A percentile compares a stretch with the other conserved stretches of the same genome.
These are phyloP conservation scores for Toxoplasma gondii DNA, from an alignment of 169 alveolate genomes.

Conservation along the genomic window DNA sequence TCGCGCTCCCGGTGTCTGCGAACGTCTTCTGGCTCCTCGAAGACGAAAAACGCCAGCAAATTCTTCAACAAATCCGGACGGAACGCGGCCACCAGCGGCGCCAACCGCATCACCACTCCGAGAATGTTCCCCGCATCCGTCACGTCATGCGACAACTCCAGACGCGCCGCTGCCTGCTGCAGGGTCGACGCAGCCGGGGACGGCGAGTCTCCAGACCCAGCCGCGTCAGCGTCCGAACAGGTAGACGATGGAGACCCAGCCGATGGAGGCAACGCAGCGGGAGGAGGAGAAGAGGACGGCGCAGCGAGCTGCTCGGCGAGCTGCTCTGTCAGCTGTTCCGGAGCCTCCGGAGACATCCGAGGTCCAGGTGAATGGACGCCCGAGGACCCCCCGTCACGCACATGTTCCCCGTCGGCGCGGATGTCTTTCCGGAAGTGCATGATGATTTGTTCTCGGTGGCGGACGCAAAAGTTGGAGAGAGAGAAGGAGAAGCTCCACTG, in stretches of 20 bases:
- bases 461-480: constrained; percentile 72
- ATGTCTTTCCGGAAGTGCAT: constrained; percentile 59
- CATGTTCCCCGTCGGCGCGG: not conserved
- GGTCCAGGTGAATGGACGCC: not conserved
- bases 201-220: constrained; percentile 8
- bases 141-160: constrained; percentile 62
- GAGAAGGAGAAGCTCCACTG: constrained; percentile 75
- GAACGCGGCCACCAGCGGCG: constrained; percentile 60
- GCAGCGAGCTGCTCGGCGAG: too few species aligned
- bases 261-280: too few species aligned
- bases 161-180: constrained; percentile 59
- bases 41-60: constrained; percentile 52
- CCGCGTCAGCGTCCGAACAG: not conserved
- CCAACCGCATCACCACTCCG: constrained; percentile 58
- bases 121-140: constrained; percentile 58
- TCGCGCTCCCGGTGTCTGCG: constrained; percentile 44
- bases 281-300: too few species aligned
- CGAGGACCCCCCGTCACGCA: not conserved
- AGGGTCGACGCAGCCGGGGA: constrained; percentile 15
- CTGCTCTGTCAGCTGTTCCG: too few species aligned
- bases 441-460: constrained; percentile 58
- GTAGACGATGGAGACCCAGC: too few species aligned
- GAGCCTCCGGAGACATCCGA: not conserved
- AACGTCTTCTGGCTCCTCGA: constrained; percentile 58
- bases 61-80: constrained; percentile 57